phyloP scores from a whole-genome alignment of 2,329 filamentous ascomycete species.

The Calonectria multiphialidica region DNA sequence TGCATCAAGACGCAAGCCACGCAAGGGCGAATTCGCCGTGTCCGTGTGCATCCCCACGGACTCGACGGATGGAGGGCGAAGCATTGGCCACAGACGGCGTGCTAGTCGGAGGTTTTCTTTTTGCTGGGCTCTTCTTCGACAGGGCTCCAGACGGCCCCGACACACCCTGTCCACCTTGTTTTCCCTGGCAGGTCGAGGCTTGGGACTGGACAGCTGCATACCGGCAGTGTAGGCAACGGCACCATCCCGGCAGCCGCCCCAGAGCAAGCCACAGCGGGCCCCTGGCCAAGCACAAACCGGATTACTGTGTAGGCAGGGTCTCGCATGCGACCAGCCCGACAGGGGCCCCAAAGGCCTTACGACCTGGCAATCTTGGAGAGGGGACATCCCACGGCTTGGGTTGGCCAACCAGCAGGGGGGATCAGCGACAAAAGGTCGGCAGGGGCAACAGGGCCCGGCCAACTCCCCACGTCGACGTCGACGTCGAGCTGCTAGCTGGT shows the following conservation, averaged over 20 bases:
- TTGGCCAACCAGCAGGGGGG: constrained; percentile 32
- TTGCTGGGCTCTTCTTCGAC: constrained; percentile 17
- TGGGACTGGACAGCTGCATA: constrained; percentile 15
- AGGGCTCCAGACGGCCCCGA: not conserved
- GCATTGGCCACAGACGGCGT: constrained; percentile 24
- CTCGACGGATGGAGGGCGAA: constrained; percentile 19
- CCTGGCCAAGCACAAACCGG: constrained; percentile 28
- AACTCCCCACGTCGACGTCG: constrained; percentile 19
- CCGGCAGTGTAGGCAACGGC: constrained; percentile 11
- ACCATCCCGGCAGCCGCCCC: constrained; percentile 15
- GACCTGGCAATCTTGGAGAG: constrained; percentile 1
- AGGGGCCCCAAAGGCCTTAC: not conserved
- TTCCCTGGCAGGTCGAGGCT: constrained; percentile 8
- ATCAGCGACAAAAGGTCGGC: constrained; percentile 23
- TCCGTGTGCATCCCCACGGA: constrained; percentile 33
- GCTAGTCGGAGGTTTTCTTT: constrained; percentile 31
- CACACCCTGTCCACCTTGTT: constrained; percentile 9
- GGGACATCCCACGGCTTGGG: constrained; percentile 24
- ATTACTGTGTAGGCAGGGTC: constrained; percentile 28
- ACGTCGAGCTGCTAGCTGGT: constrained; percentile 14
- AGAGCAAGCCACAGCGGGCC: constrained; percentile 12
- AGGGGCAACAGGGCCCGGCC: constrained; percentile 17
- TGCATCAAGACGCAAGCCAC: constrained; percentile 38
- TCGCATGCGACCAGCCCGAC: constrained; percentile 18
- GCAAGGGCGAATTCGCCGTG: constrained; percentile 25